Evolutionary conservation across 352 stramenopile species (phyloP).

Genomic region (Phytophthora citrophthora): DNA sequence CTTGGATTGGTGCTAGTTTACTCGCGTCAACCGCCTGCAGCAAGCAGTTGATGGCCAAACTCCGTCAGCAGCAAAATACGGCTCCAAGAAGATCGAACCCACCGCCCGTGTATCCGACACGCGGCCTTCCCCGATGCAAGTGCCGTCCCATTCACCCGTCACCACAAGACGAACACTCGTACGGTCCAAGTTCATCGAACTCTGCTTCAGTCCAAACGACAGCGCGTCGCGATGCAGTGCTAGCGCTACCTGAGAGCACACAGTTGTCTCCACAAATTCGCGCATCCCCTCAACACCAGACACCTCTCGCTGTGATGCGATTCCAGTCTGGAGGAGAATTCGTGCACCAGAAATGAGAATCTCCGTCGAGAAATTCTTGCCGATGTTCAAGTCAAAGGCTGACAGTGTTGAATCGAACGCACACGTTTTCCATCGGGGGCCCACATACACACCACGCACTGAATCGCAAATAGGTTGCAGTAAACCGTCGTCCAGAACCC

Average conservation of each 20-base stretch:
- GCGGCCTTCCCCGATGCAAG: constrained; percentile 84
- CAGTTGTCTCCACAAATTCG: constrained; percentile 74
- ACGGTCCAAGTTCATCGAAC: constrained; percentile 75
- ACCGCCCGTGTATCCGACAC: constrained; percentile 76
- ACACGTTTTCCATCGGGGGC: constrained; percentile 83
- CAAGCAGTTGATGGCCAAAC: constrained; percentile 74
- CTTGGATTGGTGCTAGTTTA: constrained; percentile 43
- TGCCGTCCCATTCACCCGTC: constrained; percentile 82
- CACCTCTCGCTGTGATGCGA: constrained; percentile 63
- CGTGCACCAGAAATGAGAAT: constrained; percentile 79
- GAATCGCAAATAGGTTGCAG: constrained; percentile 87
- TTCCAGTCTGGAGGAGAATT: constrained; percentile 74
- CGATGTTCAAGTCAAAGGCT: constrained; percentile 82
- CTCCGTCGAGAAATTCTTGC: constrained; percentile 87
- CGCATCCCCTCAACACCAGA: constrained; percentile 63
- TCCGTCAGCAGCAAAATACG: constrained; percentile 63
- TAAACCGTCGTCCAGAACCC: constrained; percentile 78
- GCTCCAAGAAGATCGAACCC: constrained; percentile 79
- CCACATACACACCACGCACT: constrained; percentile 78
- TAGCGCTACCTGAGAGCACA: constrained; percentile 78
- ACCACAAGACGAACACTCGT: constrained; percentile 78
- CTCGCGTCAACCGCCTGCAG: constrained; percentile 67
- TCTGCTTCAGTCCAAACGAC: constrained; percentile 82
- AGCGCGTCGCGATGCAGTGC: constrained; percentile 72
- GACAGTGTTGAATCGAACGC: constrained; percentile 78